Base-by-base conservation (phyloP, 148 eudicot species). In the Vaccinium corymbosum region DNA sequence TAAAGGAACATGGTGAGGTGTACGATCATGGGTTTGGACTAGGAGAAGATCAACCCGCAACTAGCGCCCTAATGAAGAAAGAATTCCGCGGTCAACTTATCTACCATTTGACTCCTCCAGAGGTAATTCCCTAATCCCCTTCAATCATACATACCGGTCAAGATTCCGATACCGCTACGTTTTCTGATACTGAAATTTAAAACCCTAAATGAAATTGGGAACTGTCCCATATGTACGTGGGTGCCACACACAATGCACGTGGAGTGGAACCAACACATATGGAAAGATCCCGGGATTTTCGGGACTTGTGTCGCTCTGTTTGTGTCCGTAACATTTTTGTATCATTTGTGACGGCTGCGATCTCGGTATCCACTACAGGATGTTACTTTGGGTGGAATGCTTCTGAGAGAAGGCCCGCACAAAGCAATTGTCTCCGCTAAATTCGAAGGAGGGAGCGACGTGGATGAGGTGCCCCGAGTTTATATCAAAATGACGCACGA, bases 21-120 rank as follows among this genome's bases (percentile, higher is more conserved):
- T 84, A 82, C 77, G 92, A 89, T 5, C 8, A 86, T 0, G 88
- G 89, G 59, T 92, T 79, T 78, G 91, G 93, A 42, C 76, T 82
- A 50, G 98, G 98, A 29, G 16, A 16, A 1, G 91, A 94, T 81
- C 86, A 90, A 52, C 91, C 98, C 81, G 94, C 98, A 10, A 95
- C 98, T 11, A 94, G 87, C 83, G 86, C 84, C 12, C 48, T 87
- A 6, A 51, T 91, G 29, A 95, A 93, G 87, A 89, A 84, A 75
- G 87, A 89, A 27, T 8, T 62, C 4, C 68, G 22, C 9, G 27
- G 68, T 10, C 27, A 62, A 11, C 68, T 62, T 27, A 7, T 62
- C 68, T 62, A 62, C 27, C 68, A 62, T 20, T 62, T 62, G 68
- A 62, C 12, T 25, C 68, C 68, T n/a, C 68, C 27, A 8, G 68